Evolutionary conservation across 2,329 filamentous ascomycete genomes (phyloP).

Genomic region (Didymella lethalis): DNA sequence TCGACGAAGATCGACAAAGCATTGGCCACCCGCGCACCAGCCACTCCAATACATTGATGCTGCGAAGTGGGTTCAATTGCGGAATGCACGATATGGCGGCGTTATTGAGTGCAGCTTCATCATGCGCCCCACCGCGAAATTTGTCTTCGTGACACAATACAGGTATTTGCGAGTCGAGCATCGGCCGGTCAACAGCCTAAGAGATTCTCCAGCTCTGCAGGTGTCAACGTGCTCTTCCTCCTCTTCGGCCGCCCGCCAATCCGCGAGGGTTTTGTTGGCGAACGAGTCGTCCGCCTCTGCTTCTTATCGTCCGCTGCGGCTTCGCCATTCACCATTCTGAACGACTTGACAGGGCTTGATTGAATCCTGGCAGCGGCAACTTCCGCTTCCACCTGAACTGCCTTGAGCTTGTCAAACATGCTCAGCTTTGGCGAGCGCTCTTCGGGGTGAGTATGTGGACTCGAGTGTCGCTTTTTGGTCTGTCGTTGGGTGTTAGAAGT

Average conservation of each 20-base stretch:
- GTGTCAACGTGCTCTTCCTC: slow-evolving; percentile 76
- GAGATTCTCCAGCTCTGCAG: slow-evolving; percentile 71
- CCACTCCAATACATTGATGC: slow-evolving; percentile 17
- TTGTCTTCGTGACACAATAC: slow-evolving; percentile 16
- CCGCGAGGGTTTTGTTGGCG: slow-evolving; percentile 54
- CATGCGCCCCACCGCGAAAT: slow-evolving; percentile 13
- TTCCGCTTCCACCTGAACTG: slow-evolving; percentile 55
- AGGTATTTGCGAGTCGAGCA: slow-evolving; percentile 4
- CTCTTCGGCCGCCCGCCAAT: slow-evolving; percentile 66
- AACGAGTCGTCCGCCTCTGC: slow-evolving; percentile 37
- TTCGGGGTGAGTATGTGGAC: slow-evolving; percentile 48
- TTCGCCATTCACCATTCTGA: slow-evolving; percentile 24
- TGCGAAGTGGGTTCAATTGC: slow-evolving; percentile 10
- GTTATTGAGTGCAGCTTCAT: slow-evolving; percentile 18
- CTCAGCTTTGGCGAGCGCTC: slow-evolving; percentile 53
- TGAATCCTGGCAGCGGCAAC: slow-evolving; percentile 46
- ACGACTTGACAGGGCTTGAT: slow-evolving; percentile 21
- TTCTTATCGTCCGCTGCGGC: slow-evolving; percentile 33
- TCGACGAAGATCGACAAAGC: slow-evolving; percentile 14
- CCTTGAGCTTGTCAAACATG: slow-evolving; percentile 57
- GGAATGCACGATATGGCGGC: slow-evolving; percentile 6
- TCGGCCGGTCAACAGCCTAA: slow-evolving; percentile 37
- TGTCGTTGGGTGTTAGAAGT: slow-evolving; percentile 44
- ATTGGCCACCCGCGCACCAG: slow-evolving; percentile 27
- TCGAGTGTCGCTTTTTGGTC: slow-evolving; percentile 50